A percentile compares a stretch with the other conserved stretches of the same genome.
These are phyloP conservation scores for Ceratocystis smalleyi DNA, from an alignment of 2,329 filamentous ascomycete genomes.

Conservation along the genomic window DNA sequence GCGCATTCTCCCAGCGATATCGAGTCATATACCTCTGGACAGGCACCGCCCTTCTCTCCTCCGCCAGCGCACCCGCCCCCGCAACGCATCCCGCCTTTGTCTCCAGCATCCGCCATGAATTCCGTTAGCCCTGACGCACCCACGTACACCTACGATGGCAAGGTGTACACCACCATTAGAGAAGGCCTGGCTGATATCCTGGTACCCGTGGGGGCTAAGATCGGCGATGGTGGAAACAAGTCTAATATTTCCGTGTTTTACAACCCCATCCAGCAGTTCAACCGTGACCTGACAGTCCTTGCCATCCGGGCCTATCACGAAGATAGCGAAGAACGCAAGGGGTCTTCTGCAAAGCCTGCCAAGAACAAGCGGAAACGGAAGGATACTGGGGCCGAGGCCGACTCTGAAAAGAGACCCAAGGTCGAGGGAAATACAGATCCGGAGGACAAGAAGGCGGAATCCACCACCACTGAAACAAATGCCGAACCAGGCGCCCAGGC, in stretches of 20 bases:
- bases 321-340: conserved; percentile 36
- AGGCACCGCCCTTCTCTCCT: background rate
- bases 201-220: conserved; percentile 33
- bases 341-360: conserved; percentile 21
- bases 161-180: conserved; percentile 36
- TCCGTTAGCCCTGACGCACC: conserved; percentile 11
- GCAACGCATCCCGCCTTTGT: background rate
- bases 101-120: conserved; percentile 5
- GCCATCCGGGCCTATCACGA: conserved; percentile 82
- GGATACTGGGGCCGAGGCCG: conserved; percentile 30
- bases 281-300: conserved; percentile 83
- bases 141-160: conserved; percentile 25
- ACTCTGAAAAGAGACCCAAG: conserved; percentile 24
- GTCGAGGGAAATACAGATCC: conserved; percentile 6
- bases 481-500: background rate
- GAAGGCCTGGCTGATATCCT: conserved; percentile 44
- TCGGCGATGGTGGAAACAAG: conserved; percentile 41
- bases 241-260: conserved; percentile 69
- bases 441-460: background rate
- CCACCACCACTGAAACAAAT: background rate
- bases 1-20: background rate
- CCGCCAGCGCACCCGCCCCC: background rate
- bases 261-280: conserved; percentile 98
- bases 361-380: conserved; percentile 29
- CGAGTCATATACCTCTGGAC: background rate